A percentile compares a stretch with the other conserved stretches of the same genome.
phyloP scores from a whole-genome alignment of 352 stramenopile genomes.

The Phytophthora podocarpi region DNA sequence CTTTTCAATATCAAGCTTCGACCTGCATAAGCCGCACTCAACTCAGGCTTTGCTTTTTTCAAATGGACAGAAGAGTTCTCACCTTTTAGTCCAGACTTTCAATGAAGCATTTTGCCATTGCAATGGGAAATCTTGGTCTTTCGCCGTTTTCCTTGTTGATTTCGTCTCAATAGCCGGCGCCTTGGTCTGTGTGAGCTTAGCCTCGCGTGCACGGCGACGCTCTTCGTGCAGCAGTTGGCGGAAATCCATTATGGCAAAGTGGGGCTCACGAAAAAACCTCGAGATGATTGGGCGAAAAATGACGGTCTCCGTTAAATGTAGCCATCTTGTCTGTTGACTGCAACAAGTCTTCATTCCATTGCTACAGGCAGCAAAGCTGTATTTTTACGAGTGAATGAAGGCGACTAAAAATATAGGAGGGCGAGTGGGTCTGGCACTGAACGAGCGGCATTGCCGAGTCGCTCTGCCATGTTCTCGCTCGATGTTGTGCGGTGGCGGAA shows the following conservation, averaged over 20 bases:
- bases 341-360: too few relatives aligned
- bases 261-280: too few relatives aligned
- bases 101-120: slow-evolving; percentile 21
- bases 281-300: slow-evolving; percentile 18
- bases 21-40: slow-evolving; percentile 13
- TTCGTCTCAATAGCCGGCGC: neutral
- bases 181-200: slow-evolving; percentile 4
- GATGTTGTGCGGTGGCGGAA: slow-evolving; percentile 58
- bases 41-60: neutral
- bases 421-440: too few relatives aligned
- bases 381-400: too few relatives aligned
- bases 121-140: neutral
- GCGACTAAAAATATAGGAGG: slow-evolving; percentile 21
- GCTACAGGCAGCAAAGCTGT: too few relatives aligned
- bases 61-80: neutral
- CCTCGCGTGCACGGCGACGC: slow-evolving; percentile 42
- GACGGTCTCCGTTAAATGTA: neutral
- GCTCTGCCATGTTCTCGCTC: slow-evolving; percentile 58
- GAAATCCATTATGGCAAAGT: slow-evolving; percentile 52
- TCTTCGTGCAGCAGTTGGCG: slow-evolving; percentile 55
- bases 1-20: slow-evolving; percentile 35
- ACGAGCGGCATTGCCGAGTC: neutral
- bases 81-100: slow-evolving; percentile 41
- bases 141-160: neutral
- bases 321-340: slow-evolving; percentile 10